A percentile compares a stretch with the other conserved stretches of the same genome.
phyloP scores from a whole-genome alignment of 2,329 filamentous ascomycete genomes.

The Penicillium capsulatum region DNA sequence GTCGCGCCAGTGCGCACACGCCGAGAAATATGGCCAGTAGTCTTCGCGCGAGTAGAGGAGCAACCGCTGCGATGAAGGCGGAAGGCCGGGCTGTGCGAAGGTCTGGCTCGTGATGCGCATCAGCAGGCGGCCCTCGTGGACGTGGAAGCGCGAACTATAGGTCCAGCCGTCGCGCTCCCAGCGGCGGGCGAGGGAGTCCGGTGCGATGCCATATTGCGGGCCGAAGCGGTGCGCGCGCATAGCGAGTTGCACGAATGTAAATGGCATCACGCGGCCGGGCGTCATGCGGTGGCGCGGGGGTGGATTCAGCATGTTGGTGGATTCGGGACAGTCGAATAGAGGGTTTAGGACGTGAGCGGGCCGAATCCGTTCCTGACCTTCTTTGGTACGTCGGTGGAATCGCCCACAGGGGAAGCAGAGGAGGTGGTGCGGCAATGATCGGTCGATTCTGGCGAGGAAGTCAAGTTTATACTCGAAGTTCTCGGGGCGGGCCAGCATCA shows the following conservation, averaged over 20 bases:
- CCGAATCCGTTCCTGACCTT: constrained; percentile 52
- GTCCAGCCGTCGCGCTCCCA: constrained; percentile 56
- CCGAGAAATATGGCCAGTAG: constrained; percentile 60
- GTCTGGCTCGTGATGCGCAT: constrained; percentile 55
- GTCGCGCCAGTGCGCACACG: constrained; percentile 60
- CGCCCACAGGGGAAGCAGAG: constrained; percentile 56
- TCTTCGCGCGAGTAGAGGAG: constrained; percentile 58
- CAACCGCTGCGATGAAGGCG: constrained; percentile 50
- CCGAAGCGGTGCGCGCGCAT: constrained; percentile 49
- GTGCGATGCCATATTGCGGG: constrained; percentile 46
- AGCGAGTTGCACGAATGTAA: constrained; percentile 56
- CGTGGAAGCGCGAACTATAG: constrained; percentile 52
- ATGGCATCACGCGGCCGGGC: constrained; percentile 53
- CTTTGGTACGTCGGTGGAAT: constrained; percentile 53
- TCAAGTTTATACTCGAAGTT: constrained; percentile 47
- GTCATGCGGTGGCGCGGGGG: constrained; percentile 53
- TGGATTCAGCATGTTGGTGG: constrained; percentile 45
- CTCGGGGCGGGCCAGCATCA: constrained; percentile 38
- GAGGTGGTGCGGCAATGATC: constrained; percentile 51
- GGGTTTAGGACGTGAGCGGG: constrained; percentile 54
- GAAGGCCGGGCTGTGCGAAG: constrained; percentile 52
- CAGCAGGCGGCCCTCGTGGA: constrained; percentile 53
- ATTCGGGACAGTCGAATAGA: constrained; percentile 54
- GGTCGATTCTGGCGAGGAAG: constrained; percentile 52
- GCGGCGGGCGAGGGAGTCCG: constrained; percentile 48